Percentiles rank a stretch among this genome's conserved stretches.
Conservation (phyloP, 164 flowering plant genomes). For the Umbilicus rupestris region DNA sequence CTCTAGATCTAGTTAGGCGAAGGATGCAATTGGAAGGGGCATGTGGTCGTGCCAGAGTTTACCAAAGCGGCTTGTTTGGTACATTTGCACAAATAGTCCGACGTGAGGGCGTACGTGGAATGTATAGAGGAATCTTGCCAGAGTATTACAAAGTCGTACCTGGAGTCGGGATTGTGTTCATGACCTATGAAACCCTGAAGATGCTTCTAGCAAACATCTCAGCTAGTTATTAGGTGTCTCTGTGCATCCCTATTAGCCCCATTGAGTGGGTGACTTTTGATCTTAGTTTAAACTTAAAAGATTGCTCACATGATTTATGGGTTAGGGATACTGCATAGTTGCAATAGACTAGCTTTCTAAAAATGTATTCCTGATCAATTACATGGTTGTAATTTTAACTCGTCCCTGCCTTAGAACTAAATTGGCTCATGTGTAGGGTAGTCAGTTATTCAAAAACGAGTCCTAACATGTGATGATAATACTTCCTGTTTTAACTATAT, state of each 20-base stretch:
- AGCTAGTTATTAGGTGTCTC: slow-evolving; percentile 8
- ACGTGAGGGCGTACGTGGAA: slow-evolving; percentile 50
- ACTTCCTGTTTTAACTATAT: not conserved
- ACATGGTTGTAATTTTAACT: slow-evolving; percentile 14
- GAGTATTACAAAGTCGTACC: slow-evolving; percentile 78
- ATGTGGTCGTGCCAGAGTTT: slow-evolving; percentile 56
- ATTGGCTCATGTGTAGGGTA: not conserved
- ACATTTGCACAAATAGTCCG: slow-evolving; percentile 36
- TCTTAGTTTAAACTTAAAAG: not conserved
- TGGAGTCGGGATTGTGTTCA: slow-evolving; percentile 55
- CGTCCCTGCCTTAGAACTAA: not conserved
- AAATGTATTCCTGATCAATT: slow-evolving; percentile 3
- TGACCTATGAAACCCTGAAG: slow-evolving; percentile 62
- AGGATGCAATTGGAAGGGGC: slow-evolving; percentile 75
- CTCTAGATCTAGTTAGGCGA: slow-evolving; percentile 61
- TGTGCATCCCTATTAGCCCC: not conserved
- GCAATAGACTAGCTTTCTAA: not conserved
- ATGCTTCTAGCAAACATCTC: slow-evolving; percentile 29
- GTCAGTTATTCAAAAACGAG: not conserved
- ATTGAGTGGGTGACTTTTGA: not conserved
- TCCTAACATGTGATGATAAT: not conserved
- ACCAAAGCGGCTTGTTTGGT: slow-evolving; percentile 43
- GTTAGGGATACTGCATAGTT: not conserved
- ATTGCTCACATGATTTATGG: not conserved
- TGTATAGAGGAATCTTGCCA: slow-evolving; percentile 66